Evolutionary conservation across 331 rosid genomes (phyloP), one percentile per base, ranked within the genome.

Genomic region (Telfairia occidentalis): DNA sequence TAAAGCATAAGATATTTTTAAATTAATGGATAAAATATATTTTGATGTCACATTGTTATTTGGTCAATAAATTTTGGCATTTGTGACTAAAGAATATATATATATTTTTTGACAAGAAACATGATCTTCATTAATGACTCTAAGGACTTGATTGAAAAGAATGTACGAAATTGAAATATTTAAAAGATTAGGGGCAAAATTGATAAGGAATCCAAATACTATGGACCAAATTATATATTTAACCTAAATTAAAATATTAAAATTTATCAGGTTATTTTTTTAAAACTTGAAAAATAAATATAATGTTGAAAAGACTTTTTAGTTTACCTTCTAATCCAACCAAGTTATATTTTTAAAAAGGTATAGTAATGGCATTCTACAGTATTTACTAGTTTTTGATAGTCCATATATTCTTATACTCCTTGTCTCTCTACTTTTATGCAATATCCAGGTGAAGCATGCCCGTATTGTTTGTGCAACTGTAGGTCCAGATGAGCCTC

Each of bases 401-500:
- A 26, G 58, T 70, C 26, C 57, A 46, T 73, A 32, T 32, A n/a
- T 53, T 73, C 65, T 49, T 5, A 40, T 78, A 19, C 28, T 61
- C 63, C 61, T 64, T 19, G 71, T 64, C 5, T 24, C 24, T 45
- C 42, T 70, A 28, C 40, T 70, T 18, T 70, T 45, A 70, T 66
- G 58, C 50, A 43, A 78, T 38, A 77, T 81, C 78, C 58, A 67
- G 91, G 86, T 57, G 69, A 85, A 82, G 80, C 78, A 69, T 75
- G 79, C 57, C 73, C 88, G 77, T 38, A 16, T 85, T 78, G 89
- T 89, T 1, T 81, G 40, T 55, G 97, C 97, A 63, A 88, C 92
- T 15, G 85, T 91, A 46, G 98, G 98, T 74, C 96, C 97, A 18
- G 97, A 94, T 73, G 97, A 94, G 85, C 98, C 98, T 49, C 98